Base-by-base conservation (phyloP, 1,139 yeast species). In the Kluyveromyces sp. region DNA sequence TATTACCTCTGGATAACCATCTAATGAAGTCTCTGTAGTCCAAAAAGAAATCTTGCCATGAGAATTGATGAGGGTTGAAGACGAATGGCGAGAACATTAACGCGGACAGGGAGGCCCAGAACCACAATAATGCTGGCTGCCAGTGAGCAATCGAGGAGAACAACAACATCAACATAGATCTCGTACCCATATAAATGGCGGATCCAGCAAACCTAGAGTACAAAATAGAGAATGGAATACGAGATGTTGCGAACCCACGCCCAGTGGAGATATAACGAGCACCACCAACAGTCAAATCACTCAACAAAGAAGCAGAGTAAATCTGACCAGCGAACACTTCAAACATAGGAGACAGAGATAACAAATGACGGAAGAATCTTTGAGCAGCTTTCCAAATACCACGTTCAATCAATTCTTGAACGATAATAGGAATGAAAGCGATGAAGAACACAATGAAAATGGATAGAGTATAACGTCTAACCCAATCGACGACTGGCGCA, bases 181-280 rank as follows among this genome's bases (percentile, higher is more conserved):
- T 83, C 25, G 95, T 87, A 65, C 99, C 99, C 78, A 88, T 78
- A 67, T 92, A 92, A 64, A 94, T 92, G 38, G 97, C 88, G 36
- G 96, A 88, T 55, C 92, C 94, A 49, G 98, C 97, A 70, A 94
- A 92, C 69, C 98, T 84, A 37, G 97, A 85, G 67, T 87, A 92
- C 66, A 92, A 73, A 46, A 92, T 94, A 38, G 95, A 83, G 73
- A 94, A 92, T 54, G 97, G 97, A 63, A 89, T 89, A 75, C 98
- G 87, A 15, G 97, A 92, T 53, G 97, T 92, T 35, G 98, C 98
- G 64, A 92, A 88, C 68, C 97, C 97, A 80, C 98, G 87, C 70
- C 98, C 98, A 46, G 98, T 92, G 47, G 97, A 88, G 65, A 92
- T 92, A 74, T 92, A 92, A 70, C 97, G 85, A 53, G 98, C 99